Conservation (phyloP, 2,329 filamentous ascomycete species). For the Diaporthe australafricana region DNA sequence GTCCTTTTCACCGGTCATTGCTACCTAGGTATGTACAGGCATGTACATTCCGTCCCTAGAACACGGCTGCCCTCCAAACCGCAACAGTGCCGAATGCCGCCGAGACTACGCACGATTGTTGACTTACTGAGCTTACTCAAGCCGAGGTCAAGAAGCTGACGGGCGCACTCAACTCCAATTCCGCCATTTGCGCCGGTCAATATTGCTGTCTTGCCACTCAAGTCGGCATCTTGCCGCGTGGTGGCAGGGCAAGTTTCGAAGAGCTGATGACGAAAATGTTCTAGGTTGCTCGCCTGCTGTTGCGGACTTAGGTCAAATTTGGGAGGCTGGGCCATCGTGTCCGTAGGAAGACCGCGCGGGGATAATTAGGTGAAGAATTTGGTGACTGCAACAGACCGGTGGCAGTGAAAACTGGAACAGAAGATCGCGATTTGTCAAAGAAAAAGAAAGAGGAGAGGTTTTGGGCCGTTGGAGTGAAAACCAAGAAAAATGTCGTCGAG, state of each 20-base stretch:
- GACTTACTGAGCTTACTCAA: slow-evolving; percentile 45
- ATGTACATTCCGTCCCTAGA: too few species aligned
- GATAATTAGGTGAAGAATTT: too few species aligned
- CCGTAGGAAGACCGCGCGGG: neutral
- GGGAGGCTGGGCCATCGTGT: neutral
- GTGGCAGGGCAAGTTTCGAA: slow-evolving; percentile 6
- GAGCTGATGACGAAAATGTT: neutral
- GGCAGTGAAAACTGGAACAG: neutral
- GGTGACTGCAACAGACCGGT: too few species aligned
- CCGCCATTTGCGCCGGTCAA: slow-evolving; percentile 54
- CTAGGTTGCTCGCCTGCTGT: neutral
- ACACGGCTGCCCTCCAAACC: too few species aligned
- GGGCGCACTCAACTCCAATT: slow-evolving; percentile 50
- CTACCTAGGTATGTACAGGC: too few species aligned
- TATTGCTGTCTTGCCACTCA: slow-evolving; percentile 48
- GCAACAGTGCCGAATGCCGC: too few species aligned
- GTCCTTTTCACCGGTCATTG: too few species aligned
- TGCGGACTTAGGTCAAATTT: neutral
- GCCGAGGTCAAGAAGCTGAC: slow-evolving; percentile 48
- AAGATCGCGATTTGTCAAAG: too few species aligned
- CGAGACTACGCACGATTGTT: neutral
- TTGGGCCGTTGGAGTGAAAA: neutral
- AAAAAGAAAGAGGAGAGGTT: neutral
- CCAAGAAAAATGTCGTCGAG: neutral
- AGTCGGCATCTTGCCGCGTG: slow-evolving; percentile 20